These are phyloP conservation scores for Entoloma clypeatum DNA, from an alignment of 1,284 basidiomycete species.

Conservation along the genomic window DNA sequence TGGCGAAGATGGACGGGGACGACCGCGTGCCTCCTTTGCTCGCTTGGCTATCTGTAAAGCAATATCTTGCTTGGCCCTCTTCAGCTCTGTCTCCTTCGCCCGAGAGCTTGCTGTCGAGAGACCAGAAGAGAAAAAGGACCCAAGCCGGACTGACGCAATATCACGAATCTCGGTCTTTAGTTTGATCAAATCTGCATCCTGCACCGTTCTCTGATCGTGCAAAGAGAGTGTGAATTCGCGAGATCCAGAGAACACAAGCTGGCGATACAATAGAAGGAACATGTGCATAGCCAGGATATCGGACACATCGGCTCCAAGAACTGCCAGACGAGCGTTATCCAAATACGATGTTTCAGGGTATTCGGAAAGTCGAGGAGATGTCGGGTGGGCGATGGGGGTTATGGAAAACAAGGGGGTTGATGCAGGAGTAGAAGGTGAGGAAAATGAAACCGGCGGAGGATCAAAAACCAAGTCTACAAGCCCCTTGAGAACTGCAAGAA, in stretches of 20 bases:
- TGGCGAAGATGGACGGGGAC: constrained; percentile 9
- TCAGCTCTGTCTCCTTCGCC: constrained; percentile 39
- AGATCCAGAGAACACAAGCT: constrained; percentile 53
- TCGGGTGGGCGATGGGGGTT: constrained; percentile 19
- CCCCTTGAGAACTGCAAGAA: constrained; percentile 58
- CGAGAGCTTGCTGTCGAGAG: constrained; percentile 15
- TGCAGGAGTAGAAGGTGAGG: constrained; percentile 30
- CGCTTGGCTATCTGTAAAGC: constrained; percentile 65
- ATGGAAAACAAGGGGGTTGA: constrained; percentile 24
- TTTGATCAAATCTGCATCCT: constrained; percentile 48
- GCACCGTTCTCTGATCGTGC: constrained; percentile 31
- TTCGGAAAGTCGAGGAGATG: constrained; percentile 34
- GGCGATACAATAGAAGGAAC: constrained; percentile 78
- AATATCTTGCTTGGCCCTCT: constrained; percentile 55
- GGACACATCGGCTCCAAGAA: constrained; percentile 68
- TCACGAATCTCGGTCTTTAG: constrained; percentile 77
- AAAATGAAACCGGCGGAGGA: constrained; percentile 41
- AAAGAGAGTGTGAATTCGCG: constrained; percentile 24
- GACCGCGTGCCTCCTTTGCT: constrained; percentile 42
- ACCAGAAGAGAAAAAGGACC: constrained; percentile 44
- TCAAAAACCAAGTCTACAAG: constrained; percentile 70
- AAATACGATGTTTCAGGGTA: constrained; percentile 85
- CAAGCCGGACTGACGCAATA: constrained; percentile 60
- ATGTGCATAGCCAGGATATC: constrained; percentile 78
- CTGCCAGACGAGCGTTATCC: constrained; percentile 71